Evolutionary conservation across 192 early-diverging fungal genomes (phyloP).

Genomic region (Coemansia sp.): DNA sequence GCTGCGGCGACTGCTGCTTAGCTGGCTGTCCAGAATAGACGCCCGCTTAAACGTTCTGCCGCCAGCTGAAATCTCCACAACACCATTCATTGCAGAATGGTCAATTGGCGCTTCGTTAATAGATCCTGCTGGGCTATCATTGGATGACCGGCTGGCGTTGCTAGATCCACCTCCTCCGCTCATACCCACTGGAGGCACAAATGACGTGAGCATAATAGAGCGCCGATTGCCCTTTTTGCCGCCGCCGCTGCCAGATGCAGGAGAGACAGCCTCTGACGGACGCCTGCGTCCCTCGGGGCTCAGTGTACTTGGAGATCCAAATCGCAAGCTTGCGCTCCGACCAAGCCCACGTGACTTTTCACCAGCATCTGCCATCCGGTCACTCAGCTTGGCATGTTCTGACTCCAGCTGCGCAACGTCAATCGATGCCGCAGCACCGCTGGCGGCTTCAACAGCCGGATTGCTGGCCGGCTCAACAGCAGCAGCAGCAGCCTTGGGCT

Average conservation of each 20-base stretch:
- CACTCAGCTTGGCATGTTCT: not conserved
- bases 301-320: not conserved
- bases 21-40: conserved; percentile 27
- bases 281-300: conserved; percentile 33
- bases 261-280: conserved; percentile 21
- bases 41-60: conserved; percentile 31
- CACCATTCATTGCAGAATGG: conserved; percentile 6
- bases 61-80: conserved; percentile 33
- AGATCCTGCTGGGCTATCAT: conserved; percentile 29
- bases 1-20: conserved; percentile 1
- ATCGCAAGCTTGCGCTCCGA: conserved; percentile 42
- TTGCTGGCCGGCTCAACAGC: not conserved
- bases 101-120: conserved; percentile 5
- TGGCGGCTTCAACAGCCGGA: not conserved
- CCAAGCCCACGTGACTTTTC: conserved; percentile 12
- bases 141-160: conserved; percentile 32
- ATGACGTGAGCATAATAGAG: conserved; percentile 51
- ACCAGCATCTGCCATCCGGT: not conserved
- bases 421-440: not conserved
- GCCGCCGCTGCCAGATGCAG: conserved; percentile 7
- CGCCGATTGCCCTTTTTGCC: conserved; percentile 34
- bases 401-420: conserved; percentile 11
- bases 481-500: not conserved
- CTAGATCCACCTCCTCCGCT: conserved; percentile 22
- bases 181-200: conserved; percentile 44